Base-by-base conservation (phyloP, 2,329 filamentous ascomycete genomes). In the Colletotrichum magnum region DNA sequence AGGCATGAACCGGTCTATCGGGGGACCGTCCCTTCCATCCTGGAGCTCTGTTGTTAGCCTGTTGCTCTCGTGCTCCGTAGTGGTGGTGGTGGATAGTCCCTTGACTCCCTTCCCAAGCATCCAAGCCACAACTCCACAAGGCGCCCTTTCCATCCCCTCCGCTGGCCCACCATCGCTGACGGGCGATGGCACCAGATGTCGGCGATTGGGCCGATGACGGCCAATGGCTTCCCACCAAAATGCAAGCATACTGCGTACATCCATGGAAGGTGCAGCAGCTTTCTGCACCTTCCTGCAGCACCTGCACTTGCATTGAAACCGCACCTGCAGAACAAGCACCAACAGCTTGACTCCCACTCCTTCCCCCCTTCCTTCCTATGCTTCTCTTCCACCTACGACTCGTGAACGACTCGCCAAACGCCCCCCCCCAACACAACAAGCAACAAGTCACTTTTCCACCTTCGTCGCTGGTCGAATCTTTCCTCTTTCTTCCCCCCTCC, bases 1-100 rank as follows among this genome's bases (percentile, higher is more conserved):
- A 66, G 56, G 56, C 56, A 57, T 51, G 36, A 69, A 66, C 66
- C 66, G 39, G 62, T 57, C 66, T 51, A 56, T 65, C 56, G 61
- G 61, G 26, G 65, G 65, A 53, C 50, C 50, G 53, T 64, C 48
- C 51, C 61, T 59, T 65, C 61, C 43, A 54, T 65, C 10, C 48
- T 51, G 32, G 52, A 26, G 24, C 41, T 50, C 16, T 36, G 28
- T 9, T 9, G 28, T 32, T 9, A 10, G 28, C 3, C 21, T 24
- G 21, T 6, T 36, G 32, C 32, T 36, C 32, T 36, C 32, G 32
- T 36, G 32, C 32, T 36, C 32, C 32, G 9, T 36, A 4, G 32
- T 32, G 28, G 28, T 9, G 28, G 28, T 32, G 10, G 32, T 36
- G 32, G 32, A 10, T 12, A 36, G 32, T 36, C 7, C 32, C 18